phyloP scores from a whole-genome alignment of 2,329 filamentous ascomycete genomes.

The Domatiomyces catenatus region DNA sequence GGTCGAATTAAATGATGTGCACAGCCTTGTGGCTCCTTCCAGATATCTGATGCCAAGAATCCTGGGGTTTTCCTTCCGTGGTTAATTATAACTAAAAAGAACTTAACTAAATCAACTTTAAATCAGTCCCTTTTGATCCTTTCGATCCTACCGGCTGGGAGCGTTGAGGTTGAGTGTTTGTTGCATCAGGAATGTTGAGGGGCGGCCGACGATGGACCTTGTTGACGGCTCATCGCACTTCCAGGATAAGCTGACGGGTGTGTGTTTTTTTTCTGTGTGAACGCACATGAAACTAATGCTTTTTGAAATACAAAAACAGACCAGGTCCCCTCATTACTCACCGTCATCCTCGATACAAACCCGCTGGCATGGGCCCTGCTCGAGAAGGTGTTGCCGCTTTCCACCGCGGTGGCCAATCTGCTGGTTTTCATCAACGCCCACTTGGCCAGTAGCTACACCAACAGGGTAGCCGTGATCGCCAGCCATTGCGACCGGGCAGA shows the following conservation, averaged over 20 bases:
- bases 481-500: constrained; percentile 72
- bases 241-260: constrained; percentile 17
- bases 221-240: constrained; percentile 48
- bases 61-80: too few relatives aligned
- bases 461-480: constrained; percentile 82
- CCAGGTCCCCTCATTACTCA: constrained; percentile 63
- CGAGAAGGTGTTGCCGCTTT: constrained; percentile 57
- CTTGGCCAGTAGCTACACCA: constrained; percentile 81
- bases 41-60: too few relatives aligned
- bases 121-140: too few relatives aligned
- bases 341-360: constrained; percentile 89
- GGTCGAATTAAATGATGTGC: too few relatives aligned
- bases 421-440: constrained; percentile 96
- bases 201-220: constrained; percentile 39
- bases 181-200: neutral
- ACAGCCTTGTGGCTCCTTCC: too few relatives aligned
- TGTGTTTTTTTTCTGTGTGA: neutral
- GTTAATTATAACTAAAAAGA: too few relatives aligned
- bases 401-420: constrained; percentile 70
- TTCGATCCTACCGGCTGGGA: too few relatives aligned
- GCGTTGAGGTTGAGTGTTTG: too few relatives aligned
- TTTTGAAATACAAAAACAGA: constrained; percentile 22
- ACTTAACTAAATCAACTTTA: too few relatives aligned
- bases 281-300: too few relatives aligned
- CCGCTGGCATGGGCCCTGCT: constrained; percentile 84